Evolutionary conservation across 805 yeast species (phyloP).

Genomic region (Ogataea paradorogensis): DNA sequence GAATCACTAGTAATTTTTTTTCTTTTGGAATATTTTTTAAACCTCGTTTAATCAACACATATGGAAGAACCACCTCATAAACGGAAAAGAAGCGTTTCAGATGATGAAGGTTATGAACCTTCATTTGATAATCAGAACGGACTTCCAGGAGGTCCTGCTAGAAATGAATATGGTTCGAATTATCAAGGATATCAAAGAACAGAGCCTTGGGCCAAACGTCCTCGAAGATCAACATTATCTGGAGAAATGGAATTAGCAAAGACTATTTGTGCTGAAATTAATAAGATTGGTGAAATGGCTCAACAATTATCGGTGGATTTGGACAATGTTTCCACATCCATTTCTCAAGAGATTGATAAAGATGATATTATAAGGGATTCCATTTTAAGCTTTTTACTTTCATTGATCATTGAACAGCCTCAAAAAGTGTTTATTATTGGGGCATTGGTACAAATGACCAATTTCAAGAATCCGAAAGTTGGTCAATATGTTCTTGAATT

Average conservation of each 20-base stretch:
- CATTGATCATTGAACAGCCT: constrained; percentile 83
- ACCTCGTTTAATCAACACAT: not conserved
- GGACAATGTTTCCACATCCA: constrained; percentile 64
- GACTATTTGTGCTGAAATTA: constrained; percentile 48
- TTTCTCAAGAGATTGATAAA: constrained; percentile 60
- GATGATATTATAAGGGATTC: constrained; percentile 59
- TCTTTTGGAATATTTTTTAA: not conserved
- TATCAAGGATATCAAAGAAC: not conserved
- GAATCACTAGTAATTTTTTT: not conserved
- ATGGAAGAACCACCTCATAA: constrained; percentile 16
- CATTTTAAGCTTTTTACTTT: constrained; percentile 59
- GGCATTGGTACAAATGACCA: constrained; percentile 62
- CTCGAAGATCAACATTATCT: constrained; percentile 17
- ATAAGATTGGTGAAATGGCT: constrained; percentile 55
- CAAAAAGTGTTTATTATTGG: constrained; percentile 78
- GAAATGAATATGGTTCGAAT: not conserved
- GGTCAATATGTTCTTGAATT: constrained; percentile 69
- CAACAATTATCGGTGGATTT: constrained; percentile 43
- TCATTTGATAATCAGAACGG: constrained; percentile 7
- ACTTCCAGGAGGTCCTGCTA: not conserved
- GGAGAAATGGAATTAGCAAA: constrained; percentile 37
- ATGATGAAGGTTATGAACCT: constrained; percentile 22
- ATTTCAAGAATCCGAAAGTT: constrained; percentile 58
- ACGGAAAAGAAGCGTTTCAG: constrained; percentile 18
- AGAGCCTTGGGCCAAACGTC: constrained; percentile 13